Base-by-base conservation (phyloP, 2,329 filamentous ascomycete genomes). In the Byssothecium circinans region DNA sequence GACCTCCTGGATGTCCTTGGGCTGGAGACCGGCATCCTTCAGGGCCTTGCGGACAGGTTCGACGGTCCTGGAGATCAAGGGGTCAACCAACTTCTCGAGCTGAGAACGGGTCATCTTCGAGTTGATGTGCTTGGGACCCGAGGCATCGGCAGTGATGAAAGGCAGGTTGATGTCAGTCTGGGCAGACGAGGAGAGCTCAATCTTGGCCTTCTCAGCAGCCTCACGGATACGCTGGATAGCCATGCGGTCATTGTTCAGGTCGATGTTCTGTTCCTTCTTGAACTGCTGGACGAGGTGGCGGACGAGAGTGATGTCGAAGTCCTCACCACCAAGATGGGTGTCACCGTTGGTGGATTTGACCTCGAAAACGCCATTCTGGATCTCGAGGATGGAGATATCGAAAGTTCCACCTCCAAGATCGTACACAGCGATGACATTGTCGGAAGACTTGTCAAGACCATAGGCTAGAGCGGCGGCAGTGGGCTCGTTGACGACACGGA, bases 291-390 rank as follows among this genome's bases (percentile, higher is more conserved):
- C 90, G 50, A 97, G 82, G 82, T 96, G 87, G 71, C 91, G 91
- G 70, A 96, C 92, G 49, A 97, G 86, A 68, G 84, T 85, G 70
- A 96, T 96, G 72, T 97, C 92, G 70, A 96, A 97, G 76, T 97
- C 92, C 75, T 97, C 92, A 79, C 92, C 92, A 84, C 92, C 92
- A 64, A 97, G 84, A 76, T 97, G 92, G 58, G 92, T 97, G 74
- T 97, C 92, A 85, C 92, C 92, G 76, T 96, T 96, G 80, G 92
- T 97, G 15, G 92, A 95, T 84, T 96, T 96, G 75, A 97, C 92
- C 81, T 96, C 92, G 74, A 97, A 97, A 47, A 97, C 91, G 75
- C 92, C 92, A 76, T 91, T 91, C 79, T 96, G 91, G 71, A 97
- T 96, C 78, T 96, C 91, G 14, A 97, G 87, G 54, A 96, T 86